Evolutionary conservation across 2,329 filamentous ascomycete genomes (phyloP).

Genomic region (Phoma herbarum): DNA sequence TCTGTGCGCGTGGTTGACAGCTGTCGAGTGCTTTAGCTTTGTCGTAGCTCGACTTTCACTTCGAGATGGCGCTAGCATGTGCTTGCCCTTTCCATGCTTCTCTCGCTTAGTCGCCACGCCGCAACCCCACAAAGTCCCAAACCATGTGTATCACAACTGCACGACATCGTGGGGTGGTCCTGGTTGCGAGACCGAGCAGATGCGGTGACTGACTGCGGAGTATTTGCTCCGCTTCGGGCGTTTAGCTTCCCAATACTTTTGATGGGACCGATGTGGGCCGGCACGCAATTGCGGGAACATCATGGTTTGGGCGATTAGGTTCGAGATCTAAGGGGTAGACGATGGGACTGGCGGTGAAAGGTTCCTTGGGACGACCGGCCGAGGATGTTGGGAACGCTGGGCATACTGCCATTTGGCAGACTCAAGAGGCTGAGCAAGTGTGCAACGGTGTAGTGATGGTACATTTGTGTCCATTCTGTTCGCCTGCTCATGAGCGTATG

Average conservation of each 20-base stretch:
- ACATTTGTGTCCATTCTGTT: slow-evolving; percentile 21
- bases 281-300: slow-evolving; percentile 15
- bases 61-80: slow-evolving; percentile 10
- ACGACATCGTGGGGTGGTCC: slow-evolving; percentile 27
- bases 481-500: slow-evolving; percentile 10
- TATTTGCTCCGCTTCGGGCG: slow-evolving; percentile 19
- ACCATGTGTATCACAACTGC: slow-evolving; percentile 28
- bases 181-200: slow-evolving; percentile 18
- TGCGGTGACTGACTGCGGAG: slow-evolving; percentile 22
- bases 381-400: not conserved
- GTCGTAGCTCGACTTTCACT: slow-evolving; percentile 19
- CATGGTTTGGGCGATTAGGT: slow-evolving; percentile 17
- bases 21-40: slow-evolving; percentile 22
- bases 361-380: not conserved
- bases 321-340: slow-evolving; percentile 20
- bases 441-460: slow-evolving; percentile 5
- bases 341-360: slow-evolving; percentile 19
- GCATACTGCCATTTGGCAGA: not conserved
- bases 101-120: slow-evolving; percentile 15
- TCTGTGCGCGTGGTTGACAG: slow-evolving; percentile 30
- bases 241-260: slow-evolving; percentile 14
- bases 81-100: slow-evolving; percentile 7
- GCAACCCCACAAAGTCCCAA: slow-evolving; percentile 16
- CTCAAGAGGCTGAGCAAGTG: not conserved
- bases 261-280: slow-evolving; percentile 19